Base-by-base conservation (phyloP, 768 basidiomycete genomes). In the Dendrothele bispora region DNA sequence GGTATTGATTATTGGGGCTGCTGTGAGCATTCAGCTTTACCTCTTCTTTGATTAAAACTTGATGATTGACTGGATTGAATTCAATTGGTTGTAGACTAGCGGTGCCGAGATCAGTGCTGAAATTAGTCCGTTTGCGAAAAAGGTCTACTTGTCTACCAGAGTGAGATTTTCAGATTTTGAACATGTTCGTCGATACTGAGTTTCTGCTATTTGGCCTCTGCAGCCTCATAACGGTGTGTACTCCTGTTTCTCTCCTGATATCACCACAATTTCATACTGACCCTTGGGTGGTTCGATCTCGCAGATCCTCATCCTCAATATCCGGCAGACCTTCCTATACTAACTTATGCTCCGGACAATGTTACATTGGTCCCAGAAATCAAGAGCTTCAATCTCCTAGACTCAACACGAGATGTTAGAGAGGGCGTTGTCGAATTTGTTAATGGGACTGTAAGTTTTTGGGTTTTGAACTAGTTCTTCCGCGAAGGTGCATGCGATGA, bases 1-100 rank as follows among this genome's bases (percentile, higher is more conserved):
- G 2, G 68, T 74, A 0, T 62, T 77, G 2, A 61, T 77, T 42
- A 58, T 78, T 29, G 74, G 75, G n/a, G 67, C 67, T 12, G 63
- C 64, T 8, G 70, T 71, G 32, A 40, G 70, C 57, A 6, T n/a
- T 15, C 44, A 22, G 10, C n/a, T 25, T 46, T 21, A 21, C 40
- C 35, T 21, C 18, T 20, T 3, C 21, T 17, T 32, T 21, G 21
- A 34, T 39, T 10, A 8, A 48, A 38, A 50, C n/a, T 15, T 27
- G 30, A 32, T 32, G n/a, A n/a, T 32, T 42, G 14, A 42, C 40
- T 11, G 14, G 10, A 10, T 12, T 12, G 11, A 39, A 8, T 7
- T 12, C 25, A 27, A 5, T 26, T 37, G 22, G 12, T 27, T 21
- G 7, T 49, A 70, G 68, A 62, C 66, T 0, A 70, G 68, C 36